Conservation (phyloP, 78 protist genomes). For the Dictyostelium capitatum region DNA sequence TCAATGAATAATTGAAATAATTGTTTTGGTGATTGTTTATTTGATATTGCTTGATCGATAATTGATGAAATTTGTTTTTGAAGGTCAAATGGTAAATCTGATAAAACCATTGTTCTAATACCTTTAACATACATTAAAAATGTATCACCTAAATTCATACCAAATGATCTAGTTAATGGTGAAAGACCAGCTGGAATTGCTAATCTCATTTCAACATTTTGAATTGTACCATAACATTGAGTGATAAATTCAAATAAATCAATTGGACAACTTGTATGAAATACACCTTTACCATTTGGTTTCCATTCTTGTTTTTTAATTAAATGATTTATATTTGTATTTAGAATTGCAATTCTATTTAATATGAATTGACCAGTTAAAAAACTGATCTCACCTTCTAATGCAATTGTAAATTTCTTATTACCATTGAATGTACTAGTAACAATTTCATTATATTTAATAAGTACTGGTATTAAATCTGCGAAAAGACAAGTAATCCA, state of each 20-base stretch:
- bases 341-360: conserved; percentile 32
- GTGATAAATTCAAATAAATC: conserved; percentile 43
- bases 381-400: conserved; percentile 58
- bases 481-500: conserved; percentile 52
- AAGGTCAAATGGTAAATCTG: conserved; percentile 11
- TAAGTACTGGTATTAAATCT: conserved; percentile 31
- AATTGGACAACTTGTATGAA: conserved; percentile 53
- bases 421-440: not conserved
- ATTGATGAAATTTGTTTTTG: not conserved
- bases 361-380: conserved; percentile 57
- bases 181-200: not conserved
- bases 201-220: conserved; percentile 29
- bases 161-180: conserved; percentile 50
- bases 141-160: conserved; percentile 51
- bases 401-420: conserved; percentile 27
- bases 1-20: not conserved
- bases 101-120: not conserved
- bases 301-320: conserved; percentile 46
- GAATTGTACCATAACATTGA: conserved; percentile 41
- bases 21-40: conserved; percentile 22
- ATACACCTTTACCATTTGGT: conserved; percentile 47
- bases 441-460: conserved; percentile 26
- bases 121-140: conserved; percentile 35
- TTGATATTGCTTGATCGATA: not conserved
- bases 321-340: conserved; percentile 12